Conservation (phyloP, 768 basidiomycete genomes). For the Calvatia gigantea region DNA sequence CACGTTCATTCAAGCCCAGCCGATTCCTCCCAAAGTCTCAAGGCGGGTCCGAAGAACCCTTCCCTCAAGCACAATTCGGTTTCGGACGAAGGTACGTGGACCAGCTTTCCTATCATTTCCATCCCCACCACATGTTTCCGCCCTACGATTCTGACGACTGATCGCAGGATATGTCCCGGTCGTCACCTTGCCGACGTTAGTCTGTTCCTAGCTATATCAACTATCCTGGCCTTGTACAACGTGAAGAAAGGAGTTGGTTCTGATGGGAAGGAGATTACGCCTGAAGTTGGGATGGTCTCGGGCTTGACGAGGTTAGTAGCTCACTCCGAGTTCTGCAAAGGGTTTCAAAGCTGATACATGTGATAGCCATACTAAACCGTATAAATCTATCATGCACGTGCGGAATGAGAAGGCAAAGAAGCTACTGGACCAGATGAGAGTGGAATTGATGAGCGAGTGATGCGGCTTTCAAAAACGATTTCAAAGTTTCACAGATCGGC, state of each 20-base stretch:
- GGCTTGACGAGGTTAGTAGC: conserved; percentile 3
- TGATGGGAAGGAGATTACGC: neutral
- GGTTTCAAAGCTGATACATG: too few species aligned
- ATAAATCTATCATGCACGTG: neutral
- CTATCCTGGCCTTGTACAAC: neutral
- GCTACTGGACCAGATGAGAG: neutral
- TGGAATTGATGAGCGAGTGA: neutral
- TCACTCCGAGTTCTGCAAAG: neutral
- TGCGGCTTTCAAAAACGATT: too few species aligned
- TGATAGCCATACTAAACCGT: conserved; percentile 1
- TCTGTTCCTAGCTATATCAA: neutral
- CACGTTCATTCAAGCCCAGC: conserved; percentile 50
- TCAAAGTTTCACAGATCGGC: too few species aligned
- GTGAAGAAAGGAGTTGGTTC: neutral
- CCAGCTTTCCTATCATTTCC: neutral
- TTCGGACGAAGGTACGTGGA: conserved; percentile 1
- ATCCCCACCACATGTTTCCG: neutral
- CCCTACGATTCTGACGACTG: neutral
- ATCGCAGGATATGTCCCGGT: neutral
- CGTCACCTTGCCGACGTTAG: neutral
- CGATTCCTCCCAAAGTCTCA: conserved; percentile 35
- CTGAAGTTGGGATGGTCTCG: neutral
- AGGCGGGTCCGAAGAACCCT: neutral
- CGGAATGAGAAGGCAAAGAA: neutral
- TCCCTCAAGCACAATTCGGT: neutral